Conservation (phyloP, 1,284 basidiomycete genomes). For the Bjerkandera adusta region DNA sequence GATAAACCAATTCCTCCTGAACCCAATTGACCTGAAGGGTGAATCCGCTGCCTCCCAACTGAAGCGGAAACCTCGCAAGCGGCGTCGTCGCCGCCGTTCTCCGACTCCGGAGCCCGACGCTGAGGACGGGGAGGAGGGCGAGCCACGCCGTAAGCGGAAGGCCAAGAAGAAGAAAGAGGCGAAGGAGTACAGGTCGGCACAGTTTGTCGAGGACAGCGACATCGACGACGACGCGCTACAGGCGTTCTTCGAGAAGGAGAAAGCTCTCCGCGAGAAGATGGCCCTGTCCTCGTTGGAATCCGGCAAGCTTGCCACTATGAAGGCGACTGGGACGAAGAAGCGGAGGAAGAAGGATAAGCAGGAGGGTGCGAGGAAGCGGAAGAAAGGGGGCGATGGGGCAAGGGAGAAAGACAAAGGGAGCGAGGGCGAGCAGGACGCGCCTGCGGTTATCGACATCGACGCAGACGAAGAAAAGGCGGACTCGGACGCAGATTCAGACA, state of each 20-base stretch:
- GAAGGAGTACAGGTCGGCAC: constrained; percentile 80
- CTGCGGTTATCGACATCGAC: not conserved
- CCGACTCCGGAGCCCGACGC: constrained; percentile 43
- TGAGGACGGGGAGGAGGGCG: constrained; percentile 39
- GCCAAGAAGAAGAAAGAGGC: constrained; percentile 66
- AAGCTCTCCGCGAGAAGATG: constrained; percentile 47
- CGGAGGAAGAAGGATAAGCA: constrained; percentile 42
- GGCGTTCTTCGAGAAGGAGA: constrained; percentile 78
- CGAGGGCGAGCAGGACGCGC: constrained; percentile 4
- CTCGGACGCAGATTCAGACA: constrained; percentile 15
- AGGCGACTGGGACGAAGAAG: constrained; percentile 67
- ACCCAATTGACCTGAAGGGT: constrained; percentile 73
- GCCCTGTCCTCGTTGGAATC: constrained; percentile 45
- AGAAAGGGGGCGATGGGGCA: constrained; percentile 19
- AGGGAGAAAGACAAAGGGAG: constrained; percentile 19
- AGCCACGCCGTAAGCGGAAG: constrained; percentile 43
- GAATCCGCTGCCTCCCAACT: constrained; percentile 69
- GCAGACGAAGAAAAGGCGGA: constrained; percentile 6
- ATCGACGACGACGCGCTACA: constrained; percentile 75
- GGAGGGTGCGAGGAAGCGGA: constrained; percentile 23
- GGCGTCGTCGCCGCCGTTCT: constrained; percentile 45
- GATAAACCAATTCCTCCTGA: constrained; percentile 74
- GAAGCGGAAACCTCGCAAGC: constrained; percentile 54
- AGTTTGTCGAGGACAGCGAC: constrained; percentile 90
- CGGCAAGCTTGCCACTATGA: constrained; percentile 54